Evolutionary conservation across 768 basidiomycete species (phyloP), one percentile per base, ranked within the genome.

Genomic region (Strobilomyces confusus): DNA sequence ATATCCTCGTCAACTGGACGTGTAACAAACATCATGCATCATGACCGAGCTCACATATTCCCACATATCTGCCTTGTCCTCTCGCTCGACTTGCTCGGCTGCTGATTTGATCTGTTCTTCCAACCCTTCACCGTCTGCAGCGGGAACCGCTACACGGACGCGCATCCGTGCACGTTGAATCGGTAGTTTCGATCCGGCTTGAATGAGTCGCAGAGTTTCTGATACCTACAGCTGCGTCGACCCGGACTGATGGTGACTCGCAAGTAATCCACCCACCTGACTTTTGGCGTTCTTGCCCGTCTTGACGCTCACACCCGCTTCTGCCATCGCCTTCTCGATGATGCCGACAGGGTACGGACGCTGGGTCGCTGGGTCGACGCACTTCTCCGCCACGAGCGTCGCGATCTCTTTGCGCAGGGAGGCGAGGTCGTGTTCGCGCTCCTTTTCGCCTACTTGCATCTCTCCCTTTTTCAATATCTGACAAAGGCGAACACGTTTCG

Each of bases 291-390:
- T 87, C 76, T 98, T 98, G 58, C 86, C 84, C 42, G 79, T 79
- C 62, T 90, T 88, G 25, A 95, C 87, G 60, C 92, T 95, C 71
- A 89, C 95, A 1, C 95, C 95, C 9, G 91, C 87, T 67, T 98
- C 95, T 9, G 83, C 73, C 95, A 99, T 95, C 0, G 94, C 94
- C 71, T 97, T 98, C 67, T 99, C 97, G 58, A 99, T 92, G 77
- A 98, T 92, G 17, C 91, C 87, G 30, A 95, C 92, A 6, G 93
- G 87, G 67, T 98, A 94, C 6, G 95, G 93, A 11, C 84, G 75
- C 66, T 92, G 87, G 1, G 93, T 95, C 5, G 79, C 73, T 1
- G 97, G 97, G 64, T 98, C 95, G 22, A 98, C 95, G 55, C 89
- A 95, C 75, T 95, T 95, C 73, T 95, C 92, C 7, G 95, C 87